Evolutionary conservation across 2,329 filamentous ascomycete genomes (phyloP).

Genomic region (Ophiostoma fasciatum): DNA sequence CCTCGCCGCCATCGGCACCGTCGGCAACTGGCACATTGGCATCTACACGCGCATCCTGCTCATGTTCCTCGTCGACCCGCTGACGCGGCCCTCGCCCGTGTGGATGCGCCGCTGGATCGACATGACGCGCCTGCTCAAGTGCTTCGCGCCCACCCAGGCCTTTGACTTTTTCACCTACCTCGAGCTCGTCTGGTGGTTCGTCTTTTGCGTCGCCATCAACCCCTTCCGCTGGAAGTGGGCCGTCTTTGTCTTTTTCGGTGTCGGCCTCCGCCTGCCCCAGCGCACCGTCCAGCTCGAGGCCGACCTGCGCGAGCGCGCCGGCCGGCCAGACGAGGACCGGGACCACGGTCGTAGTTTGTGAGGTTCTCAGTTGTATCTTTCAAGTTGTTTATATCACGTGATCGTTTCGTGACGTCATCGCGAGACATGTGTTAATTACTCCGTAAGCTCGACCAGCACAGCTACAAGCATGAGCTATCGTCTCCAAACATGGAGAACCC

Average conservation of each 20-base stretch:
- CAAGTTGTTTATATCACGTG: too few species aligned
- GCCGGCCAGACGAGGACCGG: not conserved
- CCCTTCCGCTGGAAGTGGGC: conserved; percentile 89
- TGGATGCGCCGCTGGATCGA: conserved; percentile 83
- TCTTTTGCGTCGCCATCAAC: conserved; percentile 64
- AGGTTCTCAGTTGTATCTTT: too few species aligned
- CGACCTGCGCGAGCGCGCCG: not conserved
- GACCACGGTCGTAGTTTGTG: conserved; percentile 5
- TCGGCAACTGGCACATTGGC: conserved; percentile 80
- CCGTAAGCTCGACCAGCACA: too few species aligned
- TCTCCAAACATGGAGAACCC: conserved; percentile 12
- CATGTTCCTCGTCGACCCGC: conserved; percentile 71
- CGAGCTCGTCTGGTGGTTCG: conserved; percentile 74
- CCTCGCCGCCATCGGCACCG: conserved; percentile 62
- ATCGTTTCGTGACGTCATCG: too few species aligned
- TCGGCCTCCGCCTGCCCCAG: conserved; percentile 52
- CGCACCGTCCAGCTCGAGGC: conserved; percentile 51
- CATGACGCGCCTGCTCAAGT: conserved; percentile 61
- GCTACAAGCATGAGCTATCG: too few species aligned
- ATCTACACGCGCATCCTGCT: conserved; percentile 77
- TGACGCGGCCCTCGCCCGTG: conserved; percentile 53
- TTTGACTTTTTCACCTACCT: conserved; percentile 87
- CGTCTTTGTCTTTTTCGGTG: conserved; percentile 63
- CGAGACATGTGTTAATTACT: too few species aligned
- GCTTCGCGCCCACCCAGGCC: conserved; percentile 52